phyloP scores from a whole-genome alignment of 2,329 filamentous ascomycete genomes.

The Trichophyton rubrum region DNA sequence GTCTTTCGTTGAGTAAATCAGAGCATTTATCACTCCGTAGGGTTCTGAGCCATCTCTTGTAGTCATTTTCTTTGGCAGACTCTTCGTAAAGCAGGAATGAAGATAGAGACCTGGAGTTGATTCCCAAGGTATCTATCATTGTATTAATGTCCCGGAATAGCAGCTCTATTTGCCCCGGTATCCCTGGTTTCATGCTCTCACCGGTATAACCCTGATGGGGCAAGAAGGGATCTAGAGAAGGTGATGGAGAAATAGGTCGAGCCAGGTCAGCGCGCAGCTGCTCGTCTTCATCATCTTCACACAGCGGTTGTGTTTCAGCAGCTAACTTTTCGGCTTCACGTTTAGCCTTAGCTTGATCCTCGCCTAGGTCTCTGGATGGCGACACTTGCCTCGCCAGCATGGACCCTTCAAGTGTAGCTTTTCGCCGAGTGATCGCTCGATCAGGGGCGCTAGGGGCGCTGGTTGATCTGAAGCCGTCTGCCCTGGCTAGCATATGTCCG shows the following conservation, averaged over 20 bases:
- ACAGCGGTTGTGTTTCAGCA: conserved; percentile 27
- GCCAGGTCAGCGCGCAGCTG: conserved; percentile 34
- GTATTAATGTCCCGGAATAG: conserved; percentile 46
- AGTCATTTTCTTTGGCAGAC: conserved; percentile 35
- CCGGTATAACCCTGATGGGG: conserved; percentile 37
- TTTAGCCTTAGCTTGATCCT: conserved; percentile 20
- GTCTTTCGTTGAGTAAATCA: conserved; percentile 58
- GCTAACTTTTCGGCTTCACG: conserved; percentile 22
- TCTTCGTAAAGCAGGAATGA: conserved; percentile 42
- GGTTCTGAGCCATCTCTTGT: conserved; percentile 36
- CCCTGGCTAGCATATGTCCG: conserved; percentile 20
- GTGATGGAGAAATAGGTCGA: conserved; percentile 31
- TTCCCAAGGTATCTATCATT: conserved; percentile 85
- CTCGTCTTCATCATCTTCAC: conserved; percentile 38
- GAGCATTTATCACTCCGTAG: conserved; percentile 41
- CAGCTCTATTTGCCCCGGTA: conserved; percentile 39
- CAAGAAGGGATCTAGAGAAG: conserved; percentile 37
- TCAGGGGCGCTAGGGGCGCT: conserved; percentile 28
- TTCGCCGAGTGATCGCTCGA: conserved; percentile 30
- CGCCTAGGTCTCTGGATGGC: conserved; percentile 16
- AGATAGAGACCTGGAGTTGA: conserved; percentile 60
- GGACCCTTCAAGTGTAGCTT: conserved; percentile 27
- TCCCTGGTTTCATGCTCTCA: conserved; percentile 34
- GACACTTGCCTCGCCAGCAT: conserved; percentile 19
- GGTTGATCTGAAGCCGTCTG: conserved; percentile 25